A percentile compares a stretch with the other conserved stretches of the same genome.
These are phyloP conservation scores for Penicillium atrosanguineum DNA, from an alignment of 495 filamentous ascomycete genomes.

Conservation along the genomic window DNA sequence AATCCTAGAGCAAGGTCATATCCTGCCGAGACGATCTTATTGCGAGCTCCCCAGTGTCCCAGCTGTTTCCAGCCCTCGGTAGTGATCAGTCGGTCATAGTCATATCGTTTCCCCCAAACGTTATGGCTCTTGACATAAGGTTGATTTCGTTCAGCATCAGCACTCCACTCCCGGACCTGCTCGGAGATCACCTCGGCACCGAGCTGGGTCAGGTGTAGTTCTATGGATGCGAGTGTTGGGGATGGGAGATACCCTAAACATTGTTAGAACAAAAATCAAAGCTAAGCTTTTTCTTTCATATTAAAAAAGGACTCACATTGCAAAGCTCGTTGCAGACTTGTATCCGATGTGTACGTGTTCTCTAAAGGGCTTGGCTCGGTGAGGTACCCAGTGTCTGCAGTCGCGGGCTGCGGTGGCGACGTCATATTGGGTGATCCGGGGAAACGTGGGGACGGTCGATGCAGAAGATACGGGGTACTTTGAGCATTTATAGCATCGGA, in stretches of 20 bases:
- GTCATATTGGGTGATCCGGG: conserved; percentile 25
- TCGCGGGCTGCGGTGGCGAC: conserved; percentile 41
- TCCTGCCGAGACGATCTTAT: conserved; percentile 38
- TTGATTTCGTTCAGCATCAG: conserved; percentile 35
- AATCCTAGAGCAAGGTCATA: conserved; percentile 31
- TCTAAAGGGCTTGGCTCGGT: conserved; percentile 26
- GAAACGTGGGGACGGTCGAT: background rate
- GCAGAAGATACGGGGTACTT: background rate
- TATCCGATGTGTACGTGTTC: conserved; percentile 36
- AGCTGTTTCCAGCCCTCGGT: conserved; percentile 44
- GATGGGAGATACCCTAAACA: conserved; percentile 32
- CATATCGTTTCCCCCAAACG: conserved; percentile 39
- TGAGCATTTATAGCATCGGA: background rate
- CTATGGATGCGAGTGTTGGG: conserved; percentile 11
- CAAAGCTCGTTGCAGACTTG: conserved; percentile 24
- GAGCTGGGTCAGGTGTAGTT: conserved; percentile 25
- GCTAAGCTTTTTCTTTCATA: background rate
- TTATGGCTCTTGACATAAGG: conserved; percentile 39
- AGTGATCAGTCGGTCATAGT: conserved; percentile 38
- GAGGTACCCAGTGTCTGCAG: conserved; percentile 32
- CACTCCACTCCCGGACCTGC: conserved; percentile 32
- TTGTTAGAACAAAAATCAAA: background rate
- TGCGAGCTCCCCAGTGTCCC: conserved; percentile 33
- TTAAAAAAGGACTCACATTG: conserved; percentile 18
- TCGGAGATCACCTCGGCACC: conserved; percentile 36